Conservation (phyloP, 1,284 basidiomycete species). For the Stygiomarasmius scandens region DNA sequence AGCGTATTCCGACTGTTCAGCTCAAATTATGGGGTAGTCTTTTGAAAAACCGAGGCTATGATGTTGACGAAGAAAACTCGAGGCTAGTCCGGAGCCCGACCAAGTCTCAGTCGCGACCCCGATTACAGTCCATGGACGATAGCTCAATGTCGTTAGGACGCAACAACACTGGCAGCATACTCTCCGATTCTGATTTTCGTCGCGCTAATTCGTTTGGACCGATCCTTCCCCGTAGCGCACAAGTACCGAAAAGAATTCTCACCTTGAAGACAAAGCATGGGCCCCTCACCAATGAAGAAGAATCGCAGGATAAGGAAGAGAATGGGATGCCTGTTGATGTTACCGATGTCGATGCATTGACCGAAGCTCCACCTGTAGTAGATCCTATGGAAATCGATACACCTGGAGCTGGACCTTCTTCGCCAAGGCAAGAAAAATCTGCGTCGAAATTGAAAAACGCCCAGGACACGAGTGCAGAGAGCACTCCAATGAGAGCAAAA, state of each 20-base stretch:
- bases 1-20: slow-evolving; percentile 58
- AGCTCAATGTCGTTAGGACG: slow-evolving; percentile 8
- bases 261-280: slow-evolving; percentile 7
- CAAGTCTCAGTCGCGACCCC: slow-evolving; percentile 37
- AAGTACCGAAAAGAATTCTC: slow-evolving; percentile 7
- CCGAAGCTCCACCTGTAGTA: background rate
- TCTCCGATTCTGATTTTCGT: slow-evolving; percentile 50
- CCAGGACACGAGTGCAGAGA: background rate
- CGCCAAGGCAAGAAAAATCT: background rate
- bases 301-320: background rate
- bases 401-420: slow-evolving; percentile 15
- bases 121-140: background rate
- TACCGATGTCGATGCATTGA: background rate
- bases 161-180: slow-evolving; percentile 42
- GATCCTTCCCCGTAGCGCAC: slow-evolving; percentile 3
- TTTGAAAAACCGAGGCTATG: slow-evolving; percentile 64
- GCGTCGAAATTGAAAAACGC: background rate
- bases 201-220: slow-evolving; percentile 62
- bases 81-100: slow-evolving; percentile 55
- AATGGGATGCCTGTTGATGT: background rate
- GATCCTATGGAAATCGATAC: slow-evolving; percentile 12
- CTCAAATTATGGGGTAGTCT: slow-evolving; percentile 70
- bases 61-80: slow-evolving; percentile 49
- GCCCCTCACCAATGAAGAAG: background rate
- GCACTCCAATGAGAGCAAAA: background rate